phyloP scores from a whole-genome alignment of 2,329 filamentous ascomycete genomes.

The Paramyrothecium roridum region DNA sequence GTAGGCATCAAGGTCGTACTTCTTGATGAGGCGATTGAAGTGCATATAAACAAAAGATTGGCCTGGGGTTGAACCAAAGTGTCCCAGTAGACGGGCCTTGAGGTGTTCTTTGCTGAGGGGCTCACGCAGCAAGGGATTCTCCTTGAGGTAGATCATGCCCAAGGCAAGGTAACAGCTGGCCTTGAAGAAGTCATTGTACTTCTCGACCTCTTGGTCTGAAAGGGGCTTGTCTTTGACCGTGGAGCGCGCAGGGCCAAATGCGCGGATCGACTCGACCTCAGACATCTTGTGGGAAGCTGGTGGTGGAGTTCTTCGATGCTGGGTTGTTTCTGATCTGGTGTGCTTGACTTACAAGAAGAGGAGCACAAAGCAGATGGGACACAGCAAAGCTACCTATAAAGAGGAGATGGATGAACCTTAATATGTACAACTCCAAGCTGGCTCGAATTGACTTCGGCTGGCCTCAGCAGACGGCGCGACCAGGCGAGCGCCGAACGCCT shows the following conservation, averaged over 20 bases:
- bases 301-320: constrained; percentile 5
- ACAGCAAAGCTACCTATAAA: too few relatives aligned
- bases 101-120: constrained; percentile 67
- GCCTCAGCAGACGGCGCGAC: too few relatives aligned
- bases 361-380: too few relatives aligned
- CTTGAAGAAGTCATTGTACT: constrained; percentile 71
- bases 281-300: constrained; percentile 22
- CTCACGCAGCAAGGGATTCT: constrained; percentile 70
- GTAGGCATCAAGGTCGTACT: constrained; percentile 69
- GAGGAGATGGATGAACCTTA: too few relatives aligned
- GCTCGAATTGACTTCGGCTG: too few relatives aligned
- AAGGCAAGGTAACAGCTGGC: constrained; percentile 72
- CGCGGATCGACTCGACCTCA: constrained; percentile 54
- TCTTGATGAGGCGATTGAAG: constrained; percentile 79
- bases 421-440: too few relatives aligned
- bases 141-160: constrained; percentile 76
- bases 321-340: background rate
- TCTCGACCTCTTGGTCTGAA: constrained; percentile 61
- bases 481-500: too few relatives aligned
- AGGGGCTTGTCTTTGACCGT: constrained; percentile 62
- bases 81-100: constrained; percentile 71
- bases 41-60: constrained; percentile 81
- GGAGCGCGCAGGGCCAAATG: constrained; percentile 63
- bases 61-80: constrained; percentile 78
- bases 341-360: too few relatives aligned